Base-by-base conservation (phyloP, 106 monocot species). In the Vanilla planifolia region DNA sequence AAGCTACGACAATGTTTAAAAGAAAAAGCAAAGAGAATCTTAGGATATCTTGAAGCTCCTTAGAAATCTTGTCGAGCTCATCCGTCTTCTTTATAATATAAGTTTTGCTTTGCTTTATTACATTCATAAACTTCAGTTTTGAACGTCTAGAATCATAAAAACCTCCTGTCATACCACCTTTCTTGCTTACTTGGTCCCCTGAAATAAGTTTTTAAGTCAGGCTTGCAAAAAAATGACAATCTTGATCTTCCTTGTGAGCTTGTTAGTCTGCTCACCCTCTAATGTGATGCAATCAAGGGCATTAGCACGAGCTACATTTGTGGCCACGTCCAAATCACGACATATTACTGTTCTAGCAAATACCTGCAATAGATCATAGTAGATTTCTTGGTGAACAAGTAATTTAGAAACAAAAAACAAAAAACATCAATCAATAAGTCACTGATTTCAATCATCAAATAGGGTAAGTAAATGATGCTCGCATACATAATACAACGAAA, bases 141-240 rank as follows among this genome's bases (percentile, higher is more conserved):
- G 96, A 98, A 29, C 86, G 78, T 42, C 91, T 81, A 33, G 67
- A 79, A 66, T 98, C 96, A 74, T 98, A 98, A 82, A 79, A 98
- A 50, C 96, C 96, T n/a, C 96, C 96, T 36, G 91, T 98, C 96
- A 98, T 98, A 28, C 88, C 96, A 75, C 96, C 96, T 77, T 98
- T 98, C 79, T 85, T 98, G 75, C 79, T 91, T 46, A 98, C 96
- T 80, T 98, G 96, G 66, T 98, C 96, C 46, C 96, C 96, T 96
- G 57, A 22, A 63, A 3, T 8, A 71, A 11, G 32, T 16, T 8
- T 48, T 9, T 46, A 67, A 33, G 23, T 60, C 30, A 65, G 43
- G 21, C 21, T 16, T 35, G 8, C 57, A 57, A 57, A 17, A 57
- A 33, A 28, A 33, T 34, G 3, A 15, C 33, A 21, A 57, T 4